Conservation (phyloP, 495 filamentous ascomycete genomes). For the Penicillium waksmanii region DNA sequence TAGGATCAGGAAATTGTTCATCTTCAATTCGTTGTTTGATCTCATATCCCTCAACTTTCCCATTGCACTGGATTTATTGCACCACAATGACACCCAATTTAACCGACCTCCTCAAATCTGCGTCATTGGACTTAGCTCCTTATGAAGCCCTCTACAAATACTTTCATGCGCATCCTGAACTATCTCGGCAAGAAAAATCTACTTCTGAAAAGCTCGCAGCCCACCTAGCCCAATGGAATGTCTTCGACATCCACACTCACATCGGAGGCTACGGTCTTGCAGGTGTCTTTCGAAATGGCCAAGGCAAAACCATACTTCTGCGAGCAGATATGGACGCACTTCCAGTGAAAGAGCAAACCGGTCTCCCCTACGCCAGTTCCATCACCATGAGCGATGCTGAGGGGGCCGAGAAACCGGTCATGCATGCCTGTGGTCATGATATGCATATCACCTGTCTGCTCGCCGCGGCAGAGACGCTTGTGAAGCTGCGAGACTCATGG, state of each 20-base stretch:
- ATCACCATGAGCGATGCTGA: constrained; percentile 46
- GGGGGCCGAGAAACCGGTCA: constrained; percentile 50
- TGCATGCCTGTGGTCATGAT: constrained; percentile 62
- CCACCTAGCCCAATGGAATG: constrained; percentile 34
- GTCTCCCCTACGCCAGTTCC: constrained; percentile 52
- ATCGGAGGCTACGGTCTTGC: constrained; percentile 56
- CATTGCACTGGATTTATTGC: not conserved
- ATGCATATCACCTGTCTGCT: constrained; percentile 60
- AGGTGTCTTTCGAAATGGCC: constrained; percentile 50
- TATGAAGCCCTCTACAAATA: constrained; percentile 60
- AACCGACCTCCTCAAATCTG: not conserved
- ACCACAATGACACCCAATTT: not conserved
- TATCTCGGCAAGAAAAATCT: constrained; percentile 54
- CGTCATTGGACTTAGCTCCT: constrained; percentile 30
- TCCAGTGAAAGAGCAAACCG: constrained; percentile 54
- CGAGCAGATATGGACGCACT: constrained; percentile 60
- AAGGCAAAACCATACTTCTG: constrained; percentile 52
- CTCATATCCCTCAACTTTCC: too few relatives aligned
- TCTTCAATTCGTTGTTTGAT: too few relatives aligned
- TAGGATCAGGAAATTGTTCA: not conserved
- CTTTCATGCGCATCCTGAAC: constrained; percentile 60
- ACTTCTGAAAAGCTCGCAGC: constrained; percentile 49
- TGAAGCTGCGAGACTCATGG: constrained; percentile 39
- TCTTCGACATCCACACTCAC: constrained; percentile 45
- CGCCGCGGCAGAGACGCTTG: constrained; percentile 50